Conservation (phyloP, 306 rosid species). For the Sicyos edulis region DNA sequence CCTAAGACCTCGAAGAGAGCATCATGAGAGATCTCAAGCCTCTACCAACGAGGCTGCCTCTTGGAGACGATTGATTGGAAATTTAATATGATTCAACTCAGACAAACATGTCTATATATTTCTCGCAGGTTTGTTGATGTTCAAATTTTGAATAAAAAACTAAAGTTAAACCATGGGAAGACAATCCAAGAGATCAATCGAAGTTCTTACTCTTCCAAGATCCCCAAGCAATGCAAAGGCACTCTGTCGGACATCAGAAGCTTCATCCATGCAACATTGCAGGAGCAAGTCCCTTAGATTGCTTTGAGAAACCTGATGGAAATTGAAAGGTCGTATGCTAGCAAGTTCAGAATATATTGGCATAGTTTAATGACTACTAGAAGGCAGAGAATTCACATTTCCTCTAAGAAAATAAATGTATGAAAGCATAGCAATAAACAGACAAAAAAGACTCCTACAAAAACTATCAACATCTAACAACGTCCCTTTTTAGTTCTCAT, state of each 20-base stretch:
- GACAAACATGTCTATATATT: background rate
- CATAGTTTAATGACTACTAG: background rate
- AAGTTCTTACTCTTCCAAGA: slow-evolving; percentile 81
- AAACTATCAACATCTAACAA: background rate
- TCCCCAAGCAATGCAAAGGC: slow-evolving; percentile 96
- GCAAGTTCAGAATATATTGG: slow-evolving; percentile 16
- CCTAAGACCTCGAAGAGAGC: no score
- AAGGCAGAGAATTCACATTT: slow-evolving; percentile 16
- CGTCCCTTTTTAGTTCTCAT: background rate
- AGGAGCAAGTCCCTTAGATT: slow-evolving; percentile 76
- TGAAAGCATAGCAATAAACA: background rate
- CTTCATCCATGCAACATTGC: slow-evolving; percentile 84
- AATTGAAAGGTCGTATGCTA: slow-evolving; percentile 18
- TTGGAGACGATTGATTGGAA: no score
- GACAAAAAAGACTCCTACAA: background rate
- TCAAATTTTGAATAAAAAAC: background rate
- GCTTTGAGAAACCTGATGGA: slow-evolving; percentile 71
- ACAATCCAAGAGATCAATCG: slow-evolving; percentile 11
- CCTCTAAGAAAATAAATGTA: background rate
- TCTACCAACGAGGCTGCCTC: no score
- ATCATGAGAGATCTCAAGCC: no score
- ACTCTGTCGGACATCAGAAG: slow-evolving; percentile 90
- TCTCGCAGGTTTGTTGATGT: background rate
- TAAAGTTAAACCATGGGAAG: background rate
- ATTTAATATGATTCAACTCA: no score